These are phyloP conservation scores for Cyclocybe aegerita DNA, from an alignment of 768 basidiomycete species.

Conservation along the genomic window DNA sequence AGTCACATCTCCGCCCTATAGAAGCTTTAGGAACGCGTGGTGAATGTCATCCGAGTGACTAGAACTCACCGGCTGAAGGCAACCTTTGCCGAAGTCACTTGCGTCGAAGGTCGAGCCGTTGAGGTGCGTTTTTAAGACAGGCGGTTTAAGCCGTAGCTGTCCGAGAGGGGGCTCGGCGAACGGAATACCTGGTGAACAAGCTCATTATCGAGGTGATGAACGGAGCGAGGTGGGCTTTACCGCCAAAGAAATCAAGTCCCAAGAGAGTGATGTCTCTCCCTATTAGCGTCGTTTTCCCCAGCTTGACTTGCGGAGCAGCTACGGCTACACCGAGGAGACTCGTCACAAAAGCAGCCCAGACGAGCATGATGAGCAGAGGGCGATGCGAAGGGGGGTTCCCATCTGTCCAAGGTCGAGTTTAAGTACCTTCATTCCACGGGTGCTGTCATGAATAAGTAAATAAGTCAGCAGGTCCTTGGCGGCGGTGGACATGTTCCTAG, in stretches of 20 bases:
- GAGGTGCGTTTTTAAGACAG: constrained; percentile 42
- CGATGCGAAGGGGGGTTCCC: too few species aligned
- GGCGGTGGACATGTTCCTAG: too few species aligned
- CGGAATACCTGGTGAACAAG: constrained; percentile 40
- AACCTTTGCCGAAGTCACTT: constrained; percentile 42
- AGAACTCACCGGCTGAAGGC: constrained; percentile 45
- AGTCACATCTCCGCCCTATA: constrained; percentile 30
- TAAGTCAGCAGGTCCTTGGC: too few species aligned
- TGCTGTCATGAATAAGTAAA: too few species aligned
- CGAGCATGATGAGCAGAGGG: background rate
- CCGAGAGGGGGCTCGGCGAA: constrained; percentile 56
- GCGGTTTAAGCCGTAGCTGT: constrained; percentile 41
- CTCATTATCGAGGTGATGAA: background rate
- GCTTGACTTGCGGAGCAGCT: constrained; percentile 33
- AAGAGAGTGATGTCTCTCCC: constrained; percentile 33
- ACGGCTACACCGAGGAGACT: background rate
- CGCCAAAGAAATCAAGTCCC: constrained; percentile 48
- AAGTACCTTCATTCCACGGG: too few species aligned
- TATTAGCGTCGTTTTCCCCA: constrained; percentile 37
- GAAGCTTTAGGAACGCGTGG: constrained; percentile 3
- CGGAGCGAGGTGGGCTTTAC: constrained; percentile 20
- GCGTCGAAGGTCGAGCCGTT: constrained; percentile 39
- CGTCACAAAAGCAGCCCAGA: background rate
- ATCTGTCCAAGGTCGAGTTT: too few species aligned
- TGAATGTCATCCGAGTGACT: background rate